Conservation (phyloP, 352 stramenopile genomes). For the Phytophthora chlamydospora region DNA sequence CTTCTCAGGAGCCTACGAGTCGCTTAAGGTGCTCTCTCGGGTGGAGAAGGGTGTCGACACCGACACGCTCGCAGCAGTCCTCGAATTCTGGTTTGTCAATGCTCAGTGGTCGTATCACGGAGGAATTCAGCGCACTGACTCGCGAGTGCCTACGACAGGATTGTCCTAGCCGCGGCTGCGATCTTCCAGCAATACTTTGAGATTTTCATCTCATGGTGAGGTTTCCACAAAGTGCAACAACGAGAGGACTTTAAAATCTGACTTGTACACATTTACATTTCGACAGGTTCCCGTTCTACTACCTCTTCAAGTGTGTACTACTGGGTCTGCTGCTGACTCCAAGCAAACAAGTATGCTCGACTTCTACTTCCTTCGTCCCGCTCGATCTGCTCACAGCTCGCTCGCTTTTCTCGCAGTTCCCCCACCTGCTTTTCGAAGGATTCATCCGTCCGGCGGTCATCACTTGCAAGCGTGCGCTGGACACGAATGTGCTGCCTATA, state of each 20-base stretch:
- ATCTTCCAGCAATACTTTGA: slow-evolving; percentile 77
- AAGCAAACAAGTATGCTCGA: slow-evolving; percentile 52
- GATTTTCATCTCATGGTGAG: slow-evolving; percentile 69
- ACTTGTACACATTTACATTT: too few species aligned
- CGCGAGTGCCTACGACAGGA: slow-evolving; percentile 30
- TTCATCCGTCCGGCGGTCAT: slow-evolving; percentile 60
- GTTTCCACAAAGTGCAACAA: background rate
- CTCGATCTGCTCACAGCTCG: background rate
- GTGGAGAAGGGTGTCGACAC: slow-evolving; percentile 63
- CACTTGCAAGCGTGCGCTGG: slow-evolving; percentile 44
- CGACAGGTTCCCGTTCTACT: slow-evolving; percentile 72
- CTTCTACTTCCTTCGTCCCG: background rate
- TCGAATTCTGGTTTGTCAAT: slow-evolving; percentile 67
- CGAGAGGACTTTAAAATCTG: too few species aligned
- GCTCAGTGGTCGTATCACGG: background rate
- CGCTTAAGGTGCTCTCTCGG: slow-evolving; percentile 69
- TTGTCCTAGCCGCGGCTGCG: slow-evolving; percentile 56
- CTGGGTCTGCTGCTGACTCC: slow-evolving; percentile 62
- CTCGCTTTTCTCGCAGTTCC: slow-evolving; percentile 39
- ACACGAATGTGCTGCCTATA: slow-evolving; percentile 55
- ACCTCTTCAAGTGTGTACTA: slow-evolving; percentile 73
- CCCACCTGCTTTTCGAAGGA: slow-evolving; percentile 67
- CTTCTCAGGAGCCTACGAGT: slow-evolving; percentile 71
- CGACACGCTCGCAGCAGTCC: slow-evolving; percentile 48
- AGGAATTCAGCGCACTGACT: too few species aligned